Evolutionary conservation across 805 yeast species (phyloP), one percentile per base, ranked within the genome.

Genomic region (Candida ponderosae): DNA sequence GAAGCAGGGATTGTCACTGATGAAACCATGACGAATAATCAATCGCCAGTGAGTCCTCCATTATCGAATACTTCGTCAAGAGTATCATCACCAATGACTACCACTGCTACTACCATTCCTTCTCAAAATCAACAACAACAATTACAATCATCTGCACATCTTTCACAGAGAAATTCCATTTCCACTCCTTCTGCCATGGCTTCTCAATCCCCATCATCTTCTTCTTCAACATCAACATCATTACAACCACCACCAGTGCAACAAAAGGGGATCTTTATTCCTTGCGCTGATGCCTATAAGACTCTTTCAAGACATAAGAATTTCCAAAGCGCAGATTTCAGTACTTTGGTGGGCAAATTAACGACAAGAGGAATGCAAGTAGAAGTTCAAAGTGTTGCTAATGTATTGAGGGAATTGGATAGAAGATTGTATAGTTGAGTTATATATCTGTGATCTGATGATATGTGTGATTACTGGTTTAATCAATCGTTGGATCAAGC

Each of bases 281-380:
- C 96, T 3, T 82, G 93, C 53, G 78, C 89, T 13, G 95, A 88
- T 50, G 96, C 96, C 0, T 88, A 86, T 61, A 82, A 80, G 59
- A 85, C 95, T 3, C 69, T 89, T 36, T 78, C 89, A 24, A 67
- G 95, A 40, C 96, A 87, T 57, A 81, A 81, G 50, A 76, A 79
- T 47, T 86, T 86, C 60, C 72, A 74, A 40, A 66, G 75, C 7
- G 85, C 81, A 16, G 93, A 85, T 44, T 76, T 86, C 51, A 74
- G 82, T 38, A 74, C 79, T 3, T 64, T 86, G 43, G 88, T 86
- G 5, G 83, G 83, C 13, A 76, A 81, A 48, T 68, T 87, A 46
- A 76, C 81, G 23, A 83, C 94, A 1, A 66, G 82, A 44, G 96
- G 95, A 4, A 83, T 84, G 81, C 86, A 81, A 50, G 95, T 88